A percentile compares a stretch with the other conserved stretches of the same genome.
Conservation (phyloP, 1,284 basidiomycete species). For the Pseudozyma sp. region DNA sequence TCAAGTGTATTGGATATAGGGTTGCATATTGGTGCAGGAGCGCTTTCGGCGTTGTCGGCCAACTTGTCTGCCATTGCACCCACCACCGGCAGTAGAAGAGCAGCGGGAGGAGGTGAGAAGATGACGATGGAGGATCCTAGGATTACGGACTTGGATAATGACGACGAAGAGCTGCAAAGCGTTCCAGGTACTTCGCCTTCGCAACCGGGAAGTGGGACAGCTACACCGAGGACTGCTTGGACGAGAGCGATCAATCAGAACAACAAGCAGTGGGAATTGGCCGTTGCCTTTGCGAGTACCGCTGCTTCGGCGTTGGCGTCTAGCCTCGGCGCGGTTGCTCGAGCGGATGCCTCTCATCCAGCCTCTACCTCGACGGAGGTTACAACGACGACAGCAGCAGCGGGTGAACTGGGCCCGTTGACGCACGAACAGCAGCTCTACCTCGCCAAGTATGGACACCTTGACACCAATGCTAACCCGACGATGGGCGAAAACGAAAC, state of each 20-base stretch:
- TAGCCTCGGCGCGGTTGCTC: conserved; percentile 44
- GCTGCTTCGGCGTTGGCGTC: conserved; percentile 46
- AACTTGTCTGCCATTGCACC: conserved; percentile 45
- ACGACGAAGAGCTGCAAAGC: conserved; percentile 29
- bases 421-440: conserved; percentile 23
- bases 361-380: background rate
- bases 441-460: conserved; percentile 12
- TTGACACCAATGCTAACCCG: background rate
- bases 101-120: background rate
- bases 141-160: conserved; percentile 44
- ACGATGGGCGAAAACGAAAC: background rate
- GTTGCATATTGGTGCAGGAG: conserved; percentile 43
- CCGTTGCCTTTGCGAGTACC: conserved; percentile 47
- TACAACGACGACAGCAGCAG: too few species aligned
- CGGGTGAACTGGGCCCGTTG: background rate
- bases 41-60: conserved; percentile 33
- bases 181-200: background rate
- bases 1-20: conserved; percentile 39
- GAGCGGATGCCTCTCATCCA: background rate
- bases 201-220: conserved; percentile 20
- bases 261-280: conserved; percentile 55
- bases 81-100: background rate
- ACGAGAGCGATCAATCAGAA: conserved; percentile 35
- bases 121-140: conserved; percentile 19
- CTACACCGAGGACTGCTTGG: conserved; percentile 37